Base-by-base conservation (phyloP, 2,329 filamentous ascomycete genomes). In the Diaporthe aspalathi region DNA sequence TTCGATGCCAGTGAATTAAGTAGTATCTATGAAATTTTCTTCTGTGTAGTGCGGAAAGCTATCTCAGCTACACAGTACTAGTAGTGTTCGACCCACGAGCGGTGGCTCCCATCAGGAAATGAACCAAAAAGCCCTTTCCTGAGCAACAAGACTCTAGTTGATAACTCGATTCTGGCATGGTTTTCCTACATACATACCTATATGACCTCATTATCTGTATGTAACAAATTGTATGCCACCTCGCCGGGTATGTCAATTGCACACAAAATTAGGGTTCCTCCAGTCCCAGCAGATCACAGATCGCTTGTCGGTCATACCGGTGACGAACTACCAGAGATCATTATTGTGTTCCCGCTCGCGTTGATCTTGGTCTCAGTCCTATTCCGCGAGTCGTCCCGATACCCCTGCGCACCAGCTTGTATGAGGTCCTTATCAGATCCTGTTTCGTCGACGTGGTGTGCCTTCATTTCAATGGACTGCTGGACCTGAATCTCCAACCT, bases 401-500 rank as follows among this genome's bases (percentile, higher is more conserved):
- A 63, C 17, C 60, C 60, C 43, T 49, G 60, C 29, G 60, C 27
- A 24, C 60, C 43, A 1, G 43, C 29, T 11, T 63, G 57, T 32
- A 63, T 63, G 27, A 63, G 60, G 2, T 63, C 20, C 11, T 24
- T 63, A 11, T 63, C 60, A 3, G 60, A 63, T n/a, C 60, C 60
- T 1, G 43, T 63, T 6, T 63, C 60, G 14, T 63, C 60, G 29
- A 49, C 29, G 27, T 63, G 57, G 9, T 63, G 49, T 3, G 27
- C 60, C 67, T 60, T 70, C 74, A 75, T 73, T 67, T 75, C 74
- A 17, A 75, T 70, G 52, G 70, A 68, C 53, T 74, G 74, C 52
- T 72, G 47, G 8, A 75, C 72, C 45, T 74, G 65, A 74, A 75
- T 70, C 82, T 84, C 73, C 27, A 63, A 20, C 17, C 60, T 63